phyloP scores from a whole-genome alignment of 2,329 filamentous ascomycete species.

The Colletotrichum sp. region DNA sequence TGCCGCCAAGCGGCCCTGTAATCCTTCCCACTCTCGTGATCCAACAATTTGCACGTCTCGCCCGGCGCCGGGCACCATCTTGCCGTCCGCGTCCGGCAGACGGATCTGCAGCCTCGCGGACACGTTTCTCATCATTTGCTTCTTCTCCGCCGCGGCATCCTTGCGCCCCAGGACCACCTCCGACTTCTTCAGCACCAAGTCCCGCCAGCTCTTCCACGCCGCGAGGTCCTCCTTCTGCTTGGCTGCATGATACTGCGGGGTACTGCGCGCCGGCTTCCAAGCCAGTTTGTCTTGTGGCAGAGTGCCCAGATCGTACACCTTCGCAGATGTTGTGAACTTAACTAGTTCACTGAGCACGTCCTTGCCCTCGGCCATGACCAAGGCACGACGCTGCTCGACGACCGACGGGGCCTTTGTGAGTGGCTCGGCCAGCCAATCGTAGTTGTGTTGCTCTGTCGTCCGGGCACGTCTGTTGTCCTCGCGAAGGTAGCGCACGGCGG shows the following conservation, averaged over 20 bases:
- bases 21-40: slow-evolving; percentile 58
- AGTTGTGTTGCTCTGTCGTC: slow-evolving; percentile 55
- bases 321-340: slow-evolving; percentile 59
- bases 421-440: slow-evolving; percentile 69
- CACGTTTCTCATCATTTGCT: slow-evolving; percentile 33
- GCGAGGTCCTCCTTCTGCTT: slow-evolving; percentile 69
- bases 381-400: slow-evolving; percentile 51
- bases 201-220: slow-evolving; percentile 63
- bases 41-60: slow-evolving; percentile 56
- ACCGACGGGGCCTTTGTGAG: slow-evolving; percentile 51
- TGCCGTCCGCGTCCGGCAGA: slow-evolving; percentile 51
- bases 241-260: slow-evolving; percentile 69
- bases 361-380: slow-evolving; percentile 64
- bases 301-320: slow-evolving; percentile 62
- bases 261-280: slow-evolving; percentile 69
- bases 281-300: slow-evolving; percentile 64
- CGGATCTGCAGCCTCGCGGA: slow-evolving; percentile 56
- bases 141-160: slow-evolving; percentile 26
- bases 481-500: slow-evolving; percentile 69
- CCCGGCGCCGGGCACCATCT: slow-evolving; percentile 40
- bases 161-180: slow-evolving; percentile 35
- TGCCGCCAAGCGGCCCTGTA: slow-evolving; percentile 47
- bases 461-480: slow-evolving; percentile 70
- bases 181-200: slow-evolving; percentile 58
- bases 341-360: slow-evolving; percentile 70